phyloP scores from a whole-genome alignment of 768 basidiomycete genomes.

The Amanita subjunquillea region DNA sequence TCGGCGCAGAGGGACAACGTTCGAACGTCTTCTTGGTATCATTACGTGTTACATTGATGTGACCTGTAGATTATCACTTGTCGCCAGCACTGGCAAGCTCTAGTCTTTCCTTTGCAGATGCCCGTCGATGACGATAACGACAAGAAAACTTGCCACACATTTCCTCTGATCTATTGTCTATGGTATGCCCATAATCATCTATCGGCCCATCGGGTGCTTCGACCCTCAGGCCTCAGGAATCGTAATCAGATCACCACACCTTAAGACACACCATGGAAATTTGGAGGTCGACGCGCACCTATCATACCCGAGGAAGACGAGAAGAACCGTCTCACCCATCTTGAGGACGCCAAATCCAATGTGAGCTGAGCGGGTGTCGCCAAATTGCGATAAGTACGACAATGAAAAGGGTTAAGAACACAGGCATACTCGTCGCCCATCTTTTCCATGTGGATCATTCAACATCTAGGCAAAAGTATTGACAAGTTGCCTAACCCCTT shows the following conservation, averaged over 20 bases:
- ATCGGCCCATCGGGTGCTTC: conserved; percentile 45
- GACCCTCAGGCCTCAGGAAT: conserved; percentile 49
- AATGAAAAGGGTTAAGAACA: too few species aligned
- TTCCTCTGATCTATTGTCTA: conserved; percentile 30
- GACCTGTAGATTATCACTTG: too few species aligned
- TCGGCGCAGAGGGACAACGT: too few species aligned
- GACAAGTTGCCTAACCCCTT: too few species aligned
- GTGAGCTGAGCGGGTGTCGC: conserved; percentile 41
- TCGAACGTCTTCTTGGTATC: too few species aligned
- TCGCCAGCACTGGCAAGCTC: too few species aligned
- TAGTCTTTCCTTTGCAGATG: too few species aligned
- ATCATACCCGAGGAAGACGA: conserved; percentile 82
- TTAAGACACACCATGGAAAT: conserved; percentile 73
- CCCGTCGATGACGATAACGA: too few species aligned
- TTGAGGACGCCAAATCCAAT: conserved; percentile 66
- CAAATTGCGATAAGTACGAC: conserved; percentile 17
- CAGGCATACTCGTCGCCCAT: conserved; percentile 27
- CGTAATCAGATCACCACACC: conserved; percentile 86
- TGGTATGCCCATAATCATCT: conserved; percentile 79
- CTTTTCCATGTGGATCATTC: conserved; percentile 9
- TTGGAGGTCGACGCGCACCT: conserved; percentile 66
- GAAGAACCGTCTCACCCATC: conserved; percentile 62
- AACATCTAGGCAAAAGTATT: too few species aligned
- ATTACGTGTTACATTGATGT: too few species aligned
- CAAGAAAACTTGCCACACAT: conserved; percentile 19